Conservation (phyloP, 1,139 yeast species). For the Taphrina communis region DNA sequence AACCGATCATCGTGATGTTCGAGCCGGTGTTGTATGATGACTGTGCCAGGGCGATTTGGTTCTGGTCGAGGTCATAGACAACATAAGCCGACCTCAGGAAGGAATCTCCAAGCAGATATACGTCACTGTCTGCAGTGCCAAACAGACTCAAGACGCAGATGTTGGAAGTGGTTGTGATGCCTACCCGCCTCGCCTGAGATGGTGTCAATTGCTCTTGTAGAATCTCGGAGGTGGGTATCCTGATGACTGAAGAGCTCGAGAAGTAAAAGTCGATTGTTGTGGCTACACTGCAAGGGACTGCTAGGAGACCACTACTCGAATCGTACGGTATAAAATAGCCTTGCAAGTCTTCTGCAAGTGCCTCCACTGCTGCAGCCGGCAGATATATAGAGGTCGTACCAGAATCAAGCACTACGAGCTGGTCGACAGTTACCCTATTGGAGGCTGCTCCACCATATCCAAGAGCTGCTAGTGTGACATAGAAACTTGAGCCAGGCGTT, state of each 20-base stretch:
- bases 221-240: constrained; percentile 51
- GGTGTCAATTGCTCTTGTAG: constrained; percentile 38
- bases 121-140: constrained; percentile 40
- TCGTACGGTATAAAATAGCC: constrained; percentile 51
- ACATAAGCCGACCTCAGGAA: constrained; percentile 75
- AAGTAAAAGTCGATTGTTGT: constrained; percentile 53
- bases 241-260: constrained; percentile 53
- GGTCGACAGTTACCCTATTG: constrained; percentile 16
- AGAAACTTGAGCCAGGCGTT: constrained; percentile 27
- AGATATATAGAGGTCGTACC: constrained; percentile 67
- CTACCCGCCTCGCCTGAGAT: constrained; percentile 39
- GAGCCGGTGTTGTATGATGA: constrained; percentile 50
- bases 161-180: constrained; percentile 39
- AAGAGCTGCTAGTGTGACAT: constrained; percentile 43
- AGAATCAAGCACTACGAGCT: constrained; percentile 63
- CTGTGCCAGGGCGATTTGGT: constrained; percentile 71
- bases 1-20: constrained; percentile 9
- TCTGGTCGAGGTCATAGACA: constrained; percentile 74
- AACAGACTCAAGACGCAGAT: constrained; percentile 42
- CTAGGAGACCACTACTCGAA: constrained; percentile 47
- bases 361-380: constrained; percentile 54
- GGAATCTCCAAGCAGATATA: constrained; percentile 67
- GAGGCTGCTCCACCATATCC: constrained; percentile 41
- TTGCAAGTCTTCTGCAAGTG: constrained; percentile 55
- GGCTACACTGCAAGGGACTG: constrained; percentile 46